Base-by-base conservation (phyloP, 495 filamentous ascomycete species). In the Astrocystis sublimbata region DNA sequence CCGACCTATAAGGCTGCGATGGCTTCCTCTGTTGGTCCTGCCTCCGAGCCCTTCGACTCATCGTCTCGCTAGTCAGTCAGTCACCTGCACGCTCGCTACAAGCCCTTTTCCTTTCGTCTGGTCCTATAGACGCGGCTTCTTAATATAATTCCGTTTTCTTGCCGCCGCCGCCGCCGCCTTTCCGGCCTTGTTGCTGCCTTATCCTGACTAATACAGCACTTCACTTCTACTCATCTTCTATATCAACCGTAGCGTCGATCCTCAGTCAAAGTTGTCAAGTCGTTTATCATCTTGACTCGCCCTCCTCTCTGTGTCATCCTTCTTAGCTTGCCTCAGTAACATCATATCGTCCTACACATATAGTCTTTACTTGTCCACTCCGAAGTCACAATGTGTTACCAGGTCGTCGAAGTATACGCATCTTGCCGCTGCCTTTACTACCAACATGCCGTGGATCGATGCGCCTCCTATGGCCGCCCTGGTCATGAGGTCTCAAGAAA, bases 341-440 rank as follows among this genome's bases (percentile, higher is more conserved):
- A 41, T 50, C 46, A 8, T 3, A 55, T 61, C 63, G 57, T 62
- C 55, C 60, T 69, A 65, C 64, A 71, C 38, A 41, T 38, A 56
- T 61, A 61, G 36, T 51, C 9, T 43, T 21, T 17, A 46, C 42
- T 28, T 40, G n/a, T 43, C 56, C 12, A 64, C 28, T 58, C 40
- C 58, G 60, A 63, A 47, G 41, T 13, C 72, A 81, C 40, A 53
- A 92, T 92, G 89, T 92, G 89, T 69, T 86, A 86, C 67, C 81
- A 88, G 73, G 71, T 92, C 58, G 76, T 89, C 68, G 89, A 92
- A 68, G 86, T 86, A 46, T 93, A 89, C 75, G 86, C 91, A 4
- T 90, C 86, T 59, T 93, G 90, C 83, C 81, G 84, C 61, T 93
- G 90, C 71, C 79, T 92, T 65, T 93, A 93, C 78, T 89, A 90